These are phyloP conservation scores for Ophiocordyceps camponoti-floridani DNA, from an alignment of 2,329 filamentous ascomycete genomes.

Conservation along the genomic window DNA sequence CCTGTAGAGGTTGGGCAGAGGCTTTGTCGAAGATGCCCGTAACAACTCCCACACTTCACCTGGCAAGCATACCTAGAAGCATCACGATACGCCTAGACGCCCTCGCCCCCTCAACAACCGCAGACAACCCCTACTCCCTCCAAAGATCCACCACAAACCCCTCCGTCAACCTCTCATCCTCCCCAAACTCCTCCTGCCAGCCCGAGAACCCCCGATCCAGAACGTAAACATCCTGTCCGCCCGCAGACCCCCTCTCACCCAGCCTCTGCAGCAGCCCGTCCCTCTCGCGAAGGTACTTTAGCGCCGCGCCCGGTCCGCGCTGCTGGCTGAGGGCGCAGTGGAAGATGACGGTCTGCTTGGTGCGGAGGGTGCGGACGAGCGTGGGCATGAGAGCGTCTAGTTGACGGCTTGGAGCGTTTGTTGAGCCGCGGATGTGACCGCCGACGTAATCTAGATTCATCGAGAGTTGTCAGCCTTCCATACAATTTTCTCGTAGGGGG, in stretches of 20 bases:
- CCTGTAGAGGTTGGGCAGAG: too few relatives aligned
- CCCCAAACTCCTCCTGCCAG: slow-evolving; percentile 76
- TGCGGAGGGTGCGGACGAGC: slow-evolving; percentile 58
- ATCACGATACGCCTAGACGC: too few relatives aligned
- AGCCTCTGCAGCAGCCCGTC: slow-evolving; percentile 25
- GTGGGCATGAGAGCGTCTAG: slow-evolving; percentile 67
- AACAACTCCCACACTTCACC: too few relatives aligned
- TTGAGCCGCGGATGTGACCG: slow-evolving; percentile 67
- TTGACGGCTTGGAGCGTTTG: slow-evolving; percentile 54
- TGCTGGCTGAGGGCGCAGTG: slow-evolving; percentile 89
- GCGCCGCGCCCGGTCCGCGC: slow-evolving; percentile 67
- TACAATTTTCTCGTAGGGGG: not conserved
- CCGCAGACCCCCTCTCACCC: slow-evolving; percentile 11
- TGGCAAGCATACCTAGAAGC: too few relatives aligned
- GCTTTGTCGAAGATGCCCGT: too few relatives aligned
- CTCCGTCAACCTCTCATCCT: slow-evolving; percentile 66
- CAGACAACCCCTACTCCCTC: slow-evolving; percentile 24
- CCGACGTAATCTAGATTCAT: slow-evolving; percentile 59
- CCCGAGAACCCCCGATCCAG: slow-evolving; percentile 69
- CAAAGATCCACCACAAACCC: slow-evolving; percentile 74
- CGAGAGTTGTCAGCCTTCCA: not conserved
- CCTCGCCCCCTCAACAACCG: slow-evolving; percentile 6
- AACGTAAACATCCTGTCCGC: slow-evolving; percentile 56
- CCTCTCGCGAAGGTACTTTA: slow-evolving; percentile 59
- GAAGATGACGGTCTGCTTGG: slow-evolving; percentile 75